These are phyloP conservation scores for Colletotrichum kahawae DNA, from an alignment of 2,329 filamentous ascomycete species.

Conservation along the genomic window DNA sequence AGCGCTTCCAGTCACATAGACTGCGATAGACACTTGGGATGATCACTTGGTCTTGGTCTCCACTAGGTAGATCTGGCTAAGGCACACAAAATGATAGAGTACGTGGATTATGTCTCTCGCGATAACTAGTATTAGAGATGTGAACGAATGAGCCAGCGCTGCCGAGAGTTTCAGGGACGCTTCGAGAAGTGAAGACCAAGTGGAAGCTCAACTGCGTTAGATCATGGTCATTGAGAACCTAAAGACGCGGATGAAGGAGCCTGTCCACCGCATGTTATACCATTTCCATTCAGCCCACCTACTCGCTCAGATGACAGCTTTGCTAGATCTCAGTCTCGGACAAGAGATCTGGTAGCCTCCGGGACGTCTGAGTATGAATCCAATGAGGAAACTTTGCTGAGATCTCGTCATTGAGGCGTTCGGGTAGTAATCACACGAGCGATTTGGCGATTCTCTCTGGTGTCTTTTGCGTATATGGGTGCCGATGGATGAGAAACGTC, in stretches of 20 bases:
- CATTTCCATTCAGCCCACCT: neutral
- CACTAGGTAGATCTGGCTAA: neutral
- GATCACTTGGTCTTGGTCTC: accelerated
- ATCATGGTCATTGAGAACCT: neutral
- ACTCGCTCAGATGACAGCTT: neutral
- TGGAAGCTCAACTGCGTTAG: neutral
- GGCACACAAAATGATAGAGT: neutral
- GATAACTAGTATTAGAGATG: neutral
- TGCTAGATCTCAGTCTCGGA: neutral
- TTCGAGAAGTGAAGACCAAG: neutral
- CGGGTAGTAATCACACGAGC: neutral
- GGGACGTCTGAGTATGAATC: too few species aligned
- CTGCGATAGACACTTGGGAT: neutral
- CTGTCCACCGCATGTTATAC: too few species aligned
- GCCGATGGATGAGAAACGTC: too few species aligned
- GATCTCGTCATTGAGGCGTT: neutral
- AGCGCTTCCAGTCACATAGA: neutral
- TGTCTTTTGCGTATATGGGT: neutral
- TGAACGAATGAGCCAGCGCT: neutral
- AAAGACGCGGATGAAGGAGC: neutral
- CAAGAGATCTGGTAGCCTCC: too few species aligned
- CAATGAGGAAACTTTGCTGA: neutral
- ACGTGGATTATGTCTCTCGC: neutral
- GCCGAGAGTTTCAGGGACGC: neutral
- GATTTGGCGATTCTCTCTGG: neutral